phyloP scores from a whole-genome alignment of 805 yeast genomes.

The Ogataea chonburiensis region DNA sequence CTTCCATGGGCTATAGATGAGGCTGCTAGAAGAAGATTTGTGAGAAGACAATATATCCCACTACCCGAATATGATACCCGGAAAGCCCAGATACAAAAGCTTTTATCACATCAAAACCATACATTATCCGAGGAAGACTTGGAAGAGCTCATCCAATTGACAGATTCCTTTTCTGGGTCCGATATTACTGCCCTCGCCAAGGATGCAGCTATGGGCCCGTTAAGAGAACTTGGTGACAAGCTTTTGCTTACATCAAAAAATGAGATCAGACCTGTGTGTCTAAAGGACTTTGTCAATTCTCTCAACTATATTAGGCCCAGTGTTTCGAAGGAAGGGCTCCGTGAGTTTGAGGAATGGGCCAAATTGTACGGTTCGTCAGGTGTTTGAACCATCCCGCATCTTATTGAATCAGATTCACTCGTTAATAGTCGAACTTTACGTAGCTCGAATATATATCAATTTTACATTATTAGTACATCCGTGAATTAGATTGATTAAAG shows the following conservation, averaged over 20 bases:
- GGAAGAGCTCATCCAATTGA: slow-evolving; percentile 55
- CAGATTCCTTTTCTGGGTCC: slow-evolving; percentile 77
- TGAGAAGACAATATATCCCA: slow-evolving; percentile 89
- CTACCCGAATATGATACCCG: slow-evolving; percentile 87
- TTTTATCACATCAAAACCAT: slow-evolving; percentile 71
- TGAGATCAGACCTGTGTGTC: slow-evolving; percentile 70
- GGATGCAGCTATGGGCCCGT: slow-evolving; percentile 98
- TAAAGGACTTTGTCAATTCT: slow-evolving; percentile 73
- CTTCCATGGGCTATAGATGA: slow-evolving; percentile 97
- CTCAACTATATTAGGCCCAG: slow-evolving; percentile 82
- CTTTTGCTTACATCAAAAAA: slow-evolving; percentile 67
- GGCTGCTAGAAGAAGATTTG: slow-evolving; percentile 92
- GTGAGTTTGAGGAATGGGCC: slow-evolving; percentile 88
- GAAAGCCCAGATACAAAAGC: slow-evolving; percentile 61
- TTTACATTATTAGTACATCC: too few species aligned
- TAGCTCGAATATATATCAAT: too few species aligned
- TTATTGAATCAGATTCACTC: slow-evolving; percentile 1
- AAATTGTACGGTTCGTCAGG: slow-evolving; percentile 83
- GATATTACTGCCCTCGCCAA: slow-evolving; percentile 92
- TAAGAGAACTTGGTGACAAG: slow-evolving; percentile 84
- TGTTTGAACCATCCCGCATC: slow-evolving; percentile 40
- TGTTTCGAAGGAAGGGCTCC: slow-evolving; percentile 78
- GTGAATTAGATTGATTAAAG: too few species aligned
- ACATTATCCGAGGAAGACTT: slow-evolving; percentile 64
- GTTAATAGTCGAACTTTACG: too few species aligned